A percentile compares a stretch with the other conserved stretches of the same genome.
phyloP scores from a whole-genome alignment of 2,329 filamentous ascomycete genomes.

The Diaporthe ilicicola region DNA sequence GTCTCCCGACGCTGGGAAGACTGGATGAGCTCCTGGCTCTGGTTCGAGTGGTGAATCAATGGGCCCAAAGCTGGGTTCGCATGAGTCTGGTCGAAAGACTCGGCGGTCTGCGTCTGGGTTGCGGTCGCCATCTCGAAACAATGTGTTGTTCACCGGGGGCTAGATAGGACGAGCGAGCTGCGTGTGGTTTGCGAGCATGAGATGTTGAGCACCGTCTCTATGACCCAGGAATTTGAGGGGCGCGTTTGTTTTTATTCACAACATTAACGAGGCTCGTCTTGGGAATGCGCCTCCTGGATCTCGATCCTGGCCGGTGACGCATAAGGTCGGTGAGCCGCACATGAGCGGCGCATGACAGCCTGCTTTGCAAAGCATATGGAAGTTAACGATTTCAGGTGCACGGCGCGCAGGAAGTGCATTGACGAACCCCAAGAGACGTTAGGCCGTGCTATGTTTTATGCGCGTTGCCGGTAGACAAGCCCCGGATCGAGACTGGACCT shows the following conservation, averaged over 20 bases:
- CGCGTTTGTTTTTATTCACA: background rate
- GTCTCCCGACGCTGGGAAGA: background rate
- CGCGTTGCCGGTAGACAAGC: background rate
- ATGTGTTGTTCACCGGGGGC: background rate
- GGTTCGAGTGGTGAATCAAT: conserved; percentile 13
- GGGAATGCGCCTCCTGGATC: background rate
- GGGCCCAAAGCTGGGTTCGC: background rate
- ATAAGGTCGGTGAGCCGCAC: conserved; percentile 4
- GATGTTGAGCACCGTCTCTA: too few species aligned
- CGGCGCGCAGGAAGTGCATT: conserved; percentile 7
- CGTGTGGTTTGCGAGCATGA: too few species aligned
- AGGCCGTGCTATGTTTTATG: conserved; percentile 7
- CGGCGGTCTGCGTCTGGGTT: conserved; percentile 16
- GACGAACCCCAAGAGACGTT: background rate
- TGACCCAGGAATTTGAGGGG: background rate
- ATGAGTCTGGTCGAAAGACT: background rate
- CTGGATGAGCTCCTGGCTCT: conserved; percentile 24
- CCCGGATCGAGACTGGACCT: background rate
- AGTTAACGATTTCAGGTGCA: background rate
- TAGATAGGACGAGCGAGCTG: background rate
- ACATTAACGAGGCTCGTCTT: background rate
- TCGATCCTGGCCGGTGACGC: background rate
- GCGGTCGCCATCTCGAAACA: conserved; percentile 14
- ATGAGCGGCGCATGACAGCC: background rate
- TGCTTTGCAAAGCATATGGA: background rate